Percentiles rank a stretch among this genome's conserved stretches.
phyloP scores from a whole-genome alignment of 495 filamentous ascomycete species.

The Penicillium robsamsonii region DNA sequence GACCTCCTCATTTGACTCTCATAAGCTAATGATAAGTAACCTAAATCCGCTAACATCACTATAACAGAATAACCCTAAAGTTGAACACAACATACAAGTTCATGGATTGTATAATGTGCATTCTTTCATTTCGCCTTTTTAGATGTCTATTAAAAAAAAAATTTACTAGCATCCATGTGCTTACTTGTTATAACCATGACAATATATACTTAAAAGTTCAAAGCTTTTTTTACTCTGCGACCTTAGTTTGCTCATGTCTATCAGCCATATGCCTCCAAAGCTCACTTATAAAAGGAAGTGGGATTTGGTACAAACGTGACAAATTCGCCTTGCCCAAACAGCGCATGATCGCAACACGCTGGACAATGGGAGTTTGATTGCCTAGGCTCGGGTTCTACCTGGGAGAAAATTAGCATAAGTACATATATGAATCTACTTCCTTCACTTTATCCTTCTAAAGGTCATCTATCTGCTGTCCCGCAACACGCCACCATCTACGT shows the following conservation, averaged over 20 bases:
- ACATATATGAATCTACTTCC: too few relatives aligned
- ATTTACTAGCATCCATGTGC: not conserved
- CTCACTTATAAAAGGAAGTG: too few relatives aligned
- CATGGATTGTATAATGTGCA: not conserved
- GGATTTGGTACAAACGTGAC: too few relatives aligned
- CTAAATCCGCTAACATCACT: not conserved
- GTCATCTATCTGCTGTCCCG: too few relatives aligned
- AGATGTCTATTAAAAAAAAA: not conserved
- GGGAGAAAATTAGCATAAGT: too few relatives aligned
- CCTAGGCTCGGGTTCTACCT: too few relatives aligned
- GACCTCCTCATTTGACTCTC: not conserved
- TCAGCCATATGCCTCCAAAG: too few relatives aligned
- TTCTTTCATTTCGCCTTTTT: not conserved
- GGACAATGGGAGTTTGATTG: not conserved
- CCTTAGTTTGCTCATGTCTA: not conserved
- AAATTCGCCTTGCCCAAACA: not conserved
- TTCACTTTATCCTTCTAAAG: too few relatives aligned
- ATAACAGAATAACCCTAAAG: not conserved
- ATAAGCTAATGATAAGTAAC: not conserved
- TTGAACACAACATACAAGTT: not conserved
- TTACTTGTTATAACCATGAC: not conserved
- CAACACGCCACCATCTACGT: too few relatives aligned
- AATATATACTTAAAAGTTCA: not conserved
- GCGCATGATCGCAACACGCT: not conserved
- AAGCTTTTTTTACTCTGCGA: not conserved